Evolutionary conservation across 306 rosid species (phyloP).

Genomic region (Lathyrus aphaca): DNA sequence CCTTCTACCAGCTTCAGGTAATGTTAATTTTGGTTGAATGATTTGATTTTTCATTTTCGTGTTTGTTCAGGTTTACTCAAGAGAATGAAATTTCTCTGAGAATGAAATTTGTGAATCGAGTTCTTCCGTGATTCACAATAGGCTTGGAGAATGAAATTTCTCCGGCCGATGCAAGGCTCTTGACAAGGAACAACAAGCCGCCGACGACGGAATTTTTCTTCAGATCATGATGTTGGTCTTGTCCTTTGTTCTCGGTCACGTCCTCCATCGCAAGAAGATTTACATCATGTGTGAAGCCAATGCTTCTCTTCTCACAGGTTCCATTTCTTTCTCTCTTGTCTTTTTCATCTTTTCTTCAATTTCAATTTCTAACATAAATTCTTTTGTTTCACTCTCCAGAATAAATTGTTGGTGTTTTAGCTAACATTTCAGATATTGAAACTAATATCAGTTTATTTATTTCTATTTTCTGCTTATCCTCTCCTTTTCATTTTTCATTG

Average conservation of each 20-base stretch:
- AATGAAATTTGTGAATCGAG: too few relatives aligned
- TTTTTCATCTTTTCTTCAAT: too few relatives aligned
- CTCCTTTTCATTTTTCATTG: neutral
- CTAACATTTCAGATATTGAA: slow-evolving; percentile 88
- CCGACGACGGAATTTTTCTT: slow-evolving; percentile 96
- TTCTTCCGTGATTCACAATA: slow-evolving; percentile 42
- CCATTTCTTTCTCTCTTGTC: neutral
- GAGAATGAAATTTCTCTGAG: too few relatives aligned
- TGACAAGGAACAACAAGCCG: slow-evolving; percentile 97
- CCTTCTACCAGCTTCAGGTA: too few relatives aligned
- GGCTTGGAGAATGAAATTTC: slow-evolving; percentile 69
- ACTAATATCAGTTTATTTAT: slow-evolving; percentile 73
- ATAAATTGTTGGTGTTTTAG: slow-evolving; percentile 87
- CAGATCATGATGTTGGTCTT: slow-evolving; percentile 99
- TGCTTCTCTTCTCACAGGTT: slow-evolving; percentile 96
- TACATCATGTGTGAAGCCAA: slow-evolving; percentile 95
- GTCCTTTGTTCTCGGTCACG: slow-evolving; percentile 96
- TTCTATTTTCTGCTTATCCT: neutral
- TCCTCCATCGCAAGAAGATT: slow-evolving; percentile 90
- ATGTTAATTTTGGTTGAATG: too few relatives aligned
- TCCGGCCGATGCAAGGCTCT: slow-evolving; percentile 69
- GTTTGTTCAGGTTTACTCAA: too few relatives aligned
- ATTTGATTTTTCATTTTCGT: too few relatives aligned
- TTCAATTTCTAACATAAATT: neutral
- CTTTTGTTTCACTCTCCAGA: slow-evolving; percentile 44